Evolutionary conservation across 2,329 filamentous ascomycete species (phyloP).

Genomic region (Fonsecaea monophora): DNA sequence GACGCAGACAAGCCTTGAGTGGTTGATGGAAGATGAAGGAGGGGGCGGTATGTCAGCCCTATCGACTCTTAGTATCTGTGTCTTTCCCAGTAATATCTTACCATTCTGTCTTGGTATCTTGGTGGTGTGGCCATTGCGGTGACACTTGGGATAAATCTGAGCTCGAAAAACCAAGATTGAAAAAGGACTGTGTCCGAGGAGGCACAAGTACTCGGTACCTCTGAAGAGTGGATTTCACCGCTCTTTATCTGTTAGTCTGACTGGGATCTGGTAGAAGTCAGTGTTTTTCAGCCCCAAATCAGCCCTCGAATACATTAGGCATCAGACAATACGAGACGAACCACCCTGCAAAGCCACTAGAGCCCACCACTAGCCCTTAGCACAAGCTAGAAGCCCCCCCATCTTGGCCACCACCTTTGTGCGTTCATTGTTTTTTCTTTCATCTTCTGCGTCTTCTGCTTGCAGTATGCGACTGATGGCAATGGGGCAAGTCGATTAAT

Average conservation of each 20-base stretch:
- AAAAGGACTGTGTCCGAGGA: neutral
- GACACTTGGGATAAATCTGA: neutral
- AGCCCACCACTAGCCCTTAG: conserved; percentile 6
- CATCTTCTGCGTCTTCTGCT: conserved; percentile 7
- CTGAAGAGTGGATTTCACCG: conserved; percentile 9
- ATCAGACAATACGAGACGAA: conserved; percentile 11
- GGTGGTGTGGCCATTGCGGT: neutral
- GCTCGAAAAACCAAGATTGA: neutral
- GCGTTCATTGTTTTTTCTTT: conserved; percentile 21
- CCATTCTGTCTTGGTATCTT: neutral
- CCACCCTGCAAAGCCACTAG: neutral
- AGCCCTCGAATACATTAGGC: conserved; percentile 3
- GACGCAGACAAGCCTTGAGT: conserved; percentile 1
- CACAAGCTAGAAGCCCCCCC: conserved; percentile 2
- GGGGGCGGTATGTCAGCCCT: conserved; percentile 25
- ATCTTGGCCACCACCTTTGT: conserved; percentile 19
- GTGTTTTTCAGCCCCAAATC: conserved; percentile 9
- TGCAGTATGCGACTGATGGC: conserved; percentile 1
- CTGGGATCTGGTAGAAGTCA: neutral
- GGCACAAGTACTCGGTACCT: neutral
- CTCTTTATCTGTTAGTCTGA: conserved; percentile 9
- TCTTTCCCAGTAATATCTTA: neutral
- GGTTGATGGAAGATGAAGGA: neutral
- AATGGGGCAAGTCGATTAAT: neutral
- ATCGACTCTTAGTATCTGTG: conserved; percentile 7